These are phyloP conservation scores for Metschnikowia similis DNA, from an alignment of 805 yeast species.

Conservation along the genomic window DNA sequence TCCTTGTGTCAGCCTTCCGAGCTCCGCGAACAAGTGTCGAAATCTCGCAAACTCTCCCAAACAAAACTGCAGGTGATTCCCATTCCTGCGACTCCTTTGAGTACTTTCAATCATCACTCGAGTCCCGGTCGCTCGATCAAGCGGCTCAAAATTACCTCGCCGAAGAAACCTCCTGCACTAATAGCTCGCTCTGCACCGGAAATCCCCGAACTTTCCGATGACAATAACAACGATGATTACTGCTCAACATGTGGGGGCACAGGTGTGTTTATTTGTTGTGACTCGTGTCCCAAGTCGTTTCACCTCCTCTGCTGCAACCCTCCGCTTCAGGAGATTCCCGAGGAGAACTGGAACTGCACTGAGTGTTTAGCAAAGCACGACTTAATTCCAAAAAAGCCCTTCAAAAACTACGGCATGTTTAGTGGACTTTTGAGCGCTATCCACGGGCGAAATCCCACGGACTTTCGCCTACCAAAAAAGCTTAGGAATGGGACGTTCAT, in stretches of 20 bases:
- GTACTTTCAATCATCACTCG: neutral
- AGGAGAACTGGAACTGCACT: slow-evolving; percentile 84
- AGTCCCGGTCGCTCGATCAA: slow-evolving; percentile 7
- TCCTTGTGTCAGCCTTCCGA: slow-evolving; percentile 11
- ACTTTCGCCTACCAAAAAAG: slow-evolving; percentile 54
- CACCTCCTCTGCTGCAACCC: slow-evolving; percentile 92
- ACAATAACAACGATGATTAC: slow-evolving; percentile 68
- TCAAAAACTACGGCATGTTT: slow-evolving; percentile 44
- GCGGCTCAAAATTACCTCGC: slow-evolving; percentile 30
- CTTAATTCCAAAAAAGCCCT: slow-evolving; percentile 19
- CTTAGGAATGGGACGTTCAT: slow-evolving; percentile 64
- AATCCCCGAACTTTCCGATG: slow-evolving; percentile 11
- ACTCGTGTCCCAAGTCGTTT: slow-evolving; percentile 85
- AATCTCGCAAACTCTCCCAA: slow-evolving; percentile 17
- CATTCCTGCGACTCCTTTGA: slow-evolving; percentile 5
- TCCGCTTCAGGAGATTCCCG: slow-evolving; percentile 81
- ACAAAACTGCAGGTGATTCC: slow-evolving; percentile 10
- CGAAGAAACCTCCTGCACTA: slow-evolving; percentile 25
- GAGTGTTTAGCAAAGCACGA: slow-evolving; percentile 56
- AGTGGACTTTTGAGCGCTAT: slow-evolving; percentile 62
- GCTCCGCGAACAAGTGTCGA: slow-evolving; percentile 13
- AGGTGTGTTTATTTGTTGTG: slow-evolving; percentile 91
- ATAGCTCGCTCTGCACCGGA: slow-evolving; percentile 10
- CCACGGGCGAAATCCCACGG: slow-evolving; percentile 46
- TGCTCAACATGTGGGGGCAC: slow-evolving; percentile 88